Conservation (phyloP, 345 rosid genomes). For the Psidium friedrichsthalianum region DNA sequence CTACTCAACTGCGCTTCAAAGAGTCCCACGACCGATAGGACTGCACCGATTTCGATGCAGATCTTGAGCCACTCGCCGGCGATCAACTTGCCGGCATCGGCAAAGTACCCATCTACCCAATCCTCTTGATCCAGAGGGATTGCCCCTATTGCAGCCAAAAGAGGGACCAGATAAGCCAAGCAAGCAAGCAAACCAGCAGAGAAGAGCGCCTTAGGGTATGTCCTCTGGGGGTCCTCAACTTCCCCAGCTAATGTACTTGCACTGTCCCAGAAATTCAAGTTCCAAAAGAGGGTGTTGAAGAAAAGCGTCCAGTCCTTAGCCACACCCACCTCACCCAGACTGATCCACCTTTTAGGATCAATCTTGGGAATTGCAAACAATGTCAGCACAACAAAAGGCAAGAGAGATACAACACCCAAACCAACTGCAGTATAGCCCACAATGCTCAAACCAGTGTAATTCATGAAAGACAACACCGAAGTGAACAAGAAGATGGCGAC, state of each 20-base stretch:
- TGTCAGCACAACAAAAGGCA: constrained; percentile 40
- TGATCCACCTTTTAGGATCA: constrained; percentile 43
- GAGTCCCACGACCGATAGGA: constrained; percentile 57
- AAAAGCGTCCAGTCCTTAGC: constrained; percentile 51
- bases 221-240: constrained; percentile 40
- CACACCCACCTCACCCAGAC: constrained; percentile 38
- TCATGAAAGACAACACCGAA: constrained; percentile 26
- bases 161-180: constrained; percentile 39
- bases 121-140: constrained; percentile 37
- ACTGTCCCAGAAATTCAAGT: constrained; percentile 61
- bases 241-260: constrained; percentile 60
- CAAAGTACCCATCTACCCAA: constrained; percentile 58
- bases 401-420: constrained; percentile 39
- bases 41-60: constrained; percentile 59
- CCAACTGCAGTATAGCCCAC: constrained; percentile 44
- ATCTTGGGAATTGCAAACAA: constrained; percentile 40
- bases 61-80: constrained; percentile 73
- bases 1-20: constrained; percentile 84
- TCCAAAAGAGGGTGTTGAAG: constrained; percentile 71
- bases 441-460: constrained; percentile 38
- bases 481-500: constrained; percentile 26
- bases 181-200: constrained; percentile 45
- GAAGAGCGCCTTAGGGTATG: constrained; percentile 38
- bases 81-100: constrained; percentile 49
- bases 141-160: constrained; percentile 59